Conservation (phyloP, 73 alveolate species). For the Effrenium voratum region DNA sequence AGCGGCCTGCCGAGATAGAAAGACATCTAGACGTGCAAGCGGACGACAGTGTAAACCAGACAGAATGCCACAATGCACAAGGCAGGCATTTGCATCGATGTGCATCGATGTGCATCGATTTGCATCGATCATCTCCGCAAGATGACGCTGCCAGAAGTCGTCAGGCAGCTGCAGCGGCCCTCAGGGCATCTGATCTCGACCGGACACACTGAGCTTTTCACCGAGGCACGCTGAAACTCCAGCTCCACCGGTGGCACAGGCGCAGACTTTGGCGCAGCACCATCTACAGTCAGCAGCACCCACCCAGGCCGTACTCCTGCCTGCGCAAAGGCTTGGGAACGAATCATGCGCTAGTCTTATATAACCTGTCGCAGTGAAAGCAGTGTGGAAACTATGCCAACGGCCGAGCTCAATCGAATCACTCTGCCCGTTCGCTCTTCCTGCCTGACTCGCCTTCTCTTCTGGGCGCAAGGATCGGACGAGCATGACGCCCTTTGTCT, state of each 20-base stretch:
- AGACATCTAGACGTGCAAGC: no score
- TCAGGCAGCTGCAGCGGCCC: conserved; percentile 64
- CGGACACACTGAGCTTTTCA: background rate
- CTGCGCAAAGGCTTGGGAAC: background rate
- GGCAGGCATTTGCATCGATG: background rate
- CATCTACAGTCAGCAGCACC: conserved; percentile 49
- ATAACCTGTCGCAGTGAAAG: no score
- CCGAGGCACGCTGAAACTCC: conserved; percentile 20
- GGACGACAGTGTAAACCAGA: no score
- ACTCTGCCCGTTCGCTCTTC: no score
- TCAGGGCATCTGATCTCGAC: background rate
- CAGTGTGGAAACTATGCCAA: no score
- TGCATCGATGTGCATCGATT: background rate
- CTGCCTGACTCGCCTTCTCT: conserved; percentile 30
- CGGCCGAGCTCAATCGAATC: no score
- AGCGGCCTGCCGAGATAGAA: no score
- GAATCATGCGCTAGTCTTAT: background rate
- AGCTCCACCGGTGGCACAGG: conserved; percentile 43
- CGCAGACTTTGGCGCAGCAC: background rate
- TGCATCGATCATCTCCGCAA: conserved; percentile 59
- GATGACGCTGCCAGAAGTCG: conserved; percentile 81
- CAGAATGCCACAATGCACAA: background rate
- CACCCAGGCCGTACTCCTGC: conserved; percentile 92
- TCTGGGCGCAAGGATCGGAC: conserved; percentile 45
- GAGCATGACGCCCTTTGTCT: background rate